A percentile compares a stretch with the other conserved stretches of the same genome.
phyloP scores from a whole-genome alignment of 371 early-diverging fungal genomes.

The Rhizopus sp. region DNA sequence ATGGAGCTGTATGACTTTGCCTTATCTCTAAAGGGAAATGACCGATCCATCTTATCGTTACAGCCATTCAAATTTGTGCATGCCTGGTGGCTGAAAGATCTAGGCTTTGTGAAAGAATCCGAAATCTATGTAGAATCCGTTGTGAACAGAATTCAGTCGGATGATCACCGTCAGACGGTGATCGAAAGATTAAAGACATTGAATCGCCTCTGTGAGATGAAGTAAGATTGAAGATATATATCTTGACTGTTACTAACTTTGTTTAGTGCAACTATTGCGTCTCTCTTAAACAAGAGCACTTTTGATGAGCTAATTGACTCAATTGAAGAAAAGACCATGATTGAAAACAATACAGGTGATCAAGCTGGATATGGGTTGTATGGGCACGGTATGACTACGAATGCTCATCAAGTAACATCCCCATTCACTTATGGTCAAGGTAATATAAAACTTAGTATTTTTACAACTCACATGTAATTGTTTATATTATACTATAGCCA shows the following conservation, averaged over 20 bases:
- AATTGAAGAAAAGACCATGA: conserved; percentile 7
- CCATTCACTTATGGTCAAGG: conserved; percentile 4
- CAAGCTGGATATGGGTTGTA: conserved; percentile 2
- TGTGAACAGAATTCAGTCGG: conserved; percentile 50
- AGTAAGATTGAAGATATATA: neutral
- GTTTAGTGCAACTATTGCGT: conserved; percentile 11
- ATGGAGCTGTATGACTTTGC: conserved; percentile 87
- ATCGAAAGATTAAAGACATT: conserved; percentile 5
- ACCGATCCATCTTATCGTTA: conserved; percentile 50
- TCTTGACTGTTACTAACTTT: neutral
- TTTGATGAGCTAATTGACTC: conserved; percentile 20
- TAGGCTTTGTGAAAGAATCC: conserved; percentile 72
- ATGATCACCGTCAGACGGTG: neutral
- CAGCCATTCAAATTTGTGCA: conserved; percentile 84
- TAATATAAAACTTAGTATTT: neutral
- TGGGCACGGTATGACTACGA: conserved; percentile 6
- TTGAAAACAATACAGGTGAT: neutral
- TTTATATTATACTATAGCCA: conserved; percentile 17
- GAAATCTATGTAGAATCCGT: conserved; percentile 75
- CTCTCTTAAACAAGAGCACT: conserved; percentile 14
- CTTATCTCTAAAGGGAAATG: conserved; percentile 29
- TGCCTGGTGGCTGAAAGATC: conserved; percentile 82
- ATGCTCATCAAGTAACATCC: neutral
- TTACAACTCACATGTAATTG: neutral
- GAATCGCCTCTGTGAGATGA: conserved; percentile 1